phyloP scores from a whole-genome alignment of 2,329 filamentous ascomycete genomes.

The Erysiphe pulchra region DNA sequence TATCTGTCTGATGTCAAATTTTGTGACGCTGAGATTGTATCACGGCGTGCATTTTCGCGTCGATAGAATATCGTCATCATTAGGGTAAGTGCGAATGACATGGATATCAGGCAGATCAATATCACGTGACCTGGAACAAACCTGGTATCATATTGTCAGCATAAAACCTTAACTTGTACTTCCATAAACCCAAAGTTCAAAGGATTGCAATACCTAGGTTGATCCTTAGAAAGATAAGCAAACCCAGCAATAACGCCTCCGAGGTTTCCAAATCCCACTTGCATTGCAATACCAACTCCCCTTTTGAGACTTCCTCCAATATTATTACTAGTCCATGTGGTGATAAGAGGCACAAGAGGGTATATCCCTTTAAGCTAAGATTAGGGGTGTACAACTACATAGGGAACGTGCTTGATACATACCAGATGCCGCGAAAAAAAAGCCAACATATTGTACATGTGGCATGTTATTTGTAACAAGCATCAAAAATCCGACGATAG shows the following conservation, averaged over 20 bases:
- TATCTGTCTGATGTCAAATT: constrained; percentile 23
- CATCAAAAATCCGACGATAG: constrained; percentile 55
- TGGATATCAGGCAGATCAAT: constrained; percentile 18
- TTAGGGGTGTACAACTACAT: neutral
- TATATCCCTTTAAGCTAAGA: constrained; percentile 42
- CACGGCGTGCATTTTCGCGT: constrained; percentile 28
- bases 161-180: neutral
- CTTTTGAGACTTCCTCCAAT: constrained; percentile 79
- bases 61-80: constrained; percentile 32
- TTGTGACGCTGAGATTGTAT: constrained; percentile 14
- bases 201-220: constrained; percentile 5
- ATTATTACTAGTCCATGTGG: constrained; percentile 72
- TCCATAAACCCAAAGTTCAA: neutral
- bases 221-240: constrained; percentile 20
- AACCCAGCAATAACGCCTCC: constrained; percentile 37
- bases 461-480: constrained; percentile 37
- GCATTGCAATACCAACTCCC: constrained; percentile 60
- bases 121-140: constrained; percentile 21
- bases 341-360: constrained; percentile 58
- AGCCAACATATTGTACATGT: constrained; percentile 53
- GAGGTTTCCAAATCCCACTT: constrained; percentile 77
- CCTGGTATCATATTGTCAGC: constrained; percentile 4
- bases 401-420: constrained; percentile 4
- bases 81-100: constrained; percentile 23
- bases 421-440: constrained; percentile 50